These are phyloP conservation scores for Protea cynaroides DNA, from an alignment of 164 flowering plant genomes.

Conservation along the genomic window DNA sequence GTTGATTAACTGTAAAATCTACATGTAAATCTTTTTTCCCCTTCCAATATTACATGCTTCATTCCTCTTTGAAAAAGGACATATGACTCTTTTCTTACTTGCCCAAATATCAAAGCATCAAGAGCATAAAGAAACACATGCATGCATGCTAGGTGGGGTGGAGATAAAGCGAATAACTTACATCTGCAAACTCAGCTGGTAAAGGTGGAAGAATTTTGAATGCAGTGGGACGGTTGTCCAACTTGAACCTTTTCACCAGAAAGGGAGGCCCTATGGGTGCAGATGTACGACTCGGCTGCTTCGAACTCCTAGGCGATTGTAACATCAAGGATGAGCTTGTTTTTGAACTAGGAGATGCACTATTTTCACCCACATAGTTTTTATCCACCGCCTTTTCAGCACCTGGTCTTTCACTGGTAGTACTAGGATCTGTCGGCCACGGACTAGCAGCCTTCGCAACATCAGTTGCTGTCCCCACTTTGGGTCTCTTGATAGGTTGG, in stretches of 20 bases:
- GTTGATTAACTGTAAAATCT: no score
- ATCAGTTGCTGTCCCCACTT: constrained; percentile 30
- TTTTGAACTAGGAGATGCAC: constrained; percentile 28
- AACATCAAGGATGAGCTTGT: constrained; percentile 18
- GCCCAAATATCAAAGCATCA: no score
- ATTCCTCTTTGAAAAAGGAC: no score
- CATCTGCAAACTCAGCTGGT: constrained; percentile 71
- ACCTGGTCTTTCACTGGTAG: constrained; percentile 17
- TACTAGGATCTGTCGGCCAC: constrained; percentile 23
- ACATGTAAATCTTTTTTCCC: no score
- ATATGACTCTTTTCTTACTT: no score
- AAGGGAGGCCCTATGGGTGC: constrained; percentile 33
- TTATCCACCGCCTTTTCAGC: constrained; percentile 29
- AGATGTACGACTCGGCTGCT: constrained; percentile 37
- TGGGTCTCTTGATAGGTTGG: constrained; percentile 47
- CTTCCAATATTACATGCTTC: no score
- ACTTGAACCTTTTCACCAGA: constrained; percentile 53
- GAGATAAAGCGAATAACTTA: constrained; percentile 30
- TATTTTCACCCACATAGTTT: constrained; percentile 29
- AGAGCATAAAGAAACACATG: no score
- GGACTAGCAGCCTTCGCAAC: constrained; percentile 23
- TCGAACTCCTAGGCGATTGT: constrained; percentile 38
- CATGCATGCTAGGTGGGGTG: no score
- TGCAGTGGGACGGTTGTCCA: constrained; percentile 79
- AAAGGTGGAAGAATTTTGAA: constrained; percentile 71